A percentile compares a stretch with the other conserved stretches of the same genome.
Conservation (phyloP, 164 flowering plant genomes). For the Tetracentron sinense region DNA sequence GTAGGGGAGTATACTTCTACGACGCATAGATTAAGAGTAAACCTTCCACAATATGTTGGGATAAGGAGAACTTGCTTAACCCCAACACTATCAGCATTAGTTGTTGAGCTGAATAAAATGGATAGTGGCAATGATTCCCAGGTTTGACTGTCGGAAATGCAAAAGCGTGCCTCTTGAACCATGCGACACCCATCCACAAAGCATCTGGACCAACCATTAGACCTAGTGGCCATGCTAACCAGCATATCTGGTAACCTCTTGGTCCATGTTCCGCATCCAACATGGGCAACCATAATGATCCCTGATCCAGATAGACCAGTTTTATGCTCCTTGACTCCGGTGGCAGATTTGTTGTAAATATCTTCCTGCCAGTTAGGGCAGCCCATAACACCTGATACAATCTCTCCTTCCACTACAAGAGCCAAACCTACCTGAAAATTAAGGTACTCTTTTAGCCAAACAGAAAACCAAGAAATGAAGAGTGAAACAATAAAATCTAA, state of each 20-base stretch:
- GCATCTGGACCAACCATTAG: slow-evolving; percentile 57
- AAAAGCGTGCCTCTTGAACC: slow-evolving; percentile 55
- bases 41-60: slow-evolving; percentile 93
- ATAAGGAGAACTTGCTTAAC: slow-evolving; percentile 57
- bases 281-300: slow-evolving; percentile 67
- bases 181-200: slow-evolving; percentile 44
- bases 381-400: slow-evolving; percentile 85
- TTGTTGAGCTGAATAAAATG: slow-evolving; percentile 37
- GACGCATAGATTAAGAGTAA: slow-evolving; percentile 3
- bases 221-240: slow-evolving; percentile 5
- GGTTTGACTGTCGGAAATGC: slow-evolving; percentile 79
- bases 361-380: slow-evolving; percentile 77
- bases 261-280: slow-evolving; percentile 89
- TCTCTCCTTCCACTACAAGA: slow-evolving; percentile 76
- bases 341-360: slow-evolving; percentile 15
- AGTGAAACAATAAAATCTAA: background rate
- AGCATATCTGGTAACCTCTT: slow-evolving; percentile 31
- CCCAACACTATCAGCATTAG: slow-evolving; percentile 28
- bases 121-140: slow-evolving; percentile 84
- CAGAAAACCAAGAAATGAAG: slow-evolving; percentile 5
- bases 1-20: background rate
- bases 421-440: slow-evolving; percentile 83
- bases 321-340: slow-evolving; percentile 20
- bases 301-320: slow-evolving; percentile 33
- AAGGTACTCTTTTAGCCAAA: background rate